Evolutionary conservation across 495 filamentous ascomycete genomes (phyloP).

Genomic region (Tuber magnatum): DNA sequence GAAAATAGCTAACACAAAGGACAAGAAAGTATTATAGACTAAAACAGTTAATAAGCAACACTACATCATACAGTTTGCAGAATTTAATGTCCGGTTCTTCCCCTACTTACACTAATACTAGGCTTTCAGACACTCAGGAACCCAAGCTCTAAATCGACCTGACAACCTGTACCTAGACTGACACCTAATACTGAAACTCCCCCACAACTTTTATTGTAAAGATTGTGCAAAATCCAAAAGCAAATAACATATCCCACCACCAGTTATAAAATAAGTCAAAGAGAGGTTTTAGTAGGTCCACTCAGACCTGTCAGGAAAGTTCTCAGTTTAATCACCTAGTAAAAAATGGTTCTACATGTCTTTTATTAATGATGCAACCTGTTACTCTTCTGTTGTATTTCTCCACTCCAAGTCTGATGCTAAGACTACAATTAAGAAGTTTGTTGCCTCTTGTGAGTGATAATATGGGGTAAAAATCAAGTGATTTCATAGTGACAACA

Average conservation of each 20-base stretch:
- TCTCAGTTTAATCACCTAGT: background rate
- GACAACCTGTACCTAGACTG: background rate
- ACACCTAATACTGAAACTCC: background rate
- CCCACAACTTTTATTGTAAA: background rate
- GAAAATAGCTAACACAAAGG: background rate
- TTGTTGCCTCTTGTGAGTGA: background rate
- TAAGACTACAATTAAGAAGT: background rate
- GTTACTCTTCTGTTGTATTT: background rate
- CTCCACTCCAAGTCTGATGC: background rate
- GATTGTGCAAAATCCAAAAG: background rate
- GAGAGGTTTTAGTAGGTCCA: background rate
- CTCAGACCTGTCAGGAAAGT: conserved; percentile 7
- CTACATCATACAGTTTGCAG: background rate
- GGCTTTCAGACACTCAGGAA: background rate
- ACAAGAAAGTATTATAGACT: background rate
- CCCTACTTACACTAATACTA: background rate
- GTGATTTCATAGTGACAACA: background rate
- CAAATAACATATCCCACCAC: background rate
- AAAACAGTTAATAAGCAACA: background rate
- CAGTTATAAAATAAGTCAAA: background rate
- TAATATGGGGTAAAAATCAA: background rate
- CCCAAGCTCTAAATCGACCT: no score
- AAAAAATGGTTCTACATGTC: conserved; percentile 2
- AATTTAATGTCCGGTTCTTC: background rate
- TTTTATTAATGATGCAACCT: background rate